Base-by-base conservation (phyloP, 345 rosid species). In the Eutrema japonicum region DNA sequence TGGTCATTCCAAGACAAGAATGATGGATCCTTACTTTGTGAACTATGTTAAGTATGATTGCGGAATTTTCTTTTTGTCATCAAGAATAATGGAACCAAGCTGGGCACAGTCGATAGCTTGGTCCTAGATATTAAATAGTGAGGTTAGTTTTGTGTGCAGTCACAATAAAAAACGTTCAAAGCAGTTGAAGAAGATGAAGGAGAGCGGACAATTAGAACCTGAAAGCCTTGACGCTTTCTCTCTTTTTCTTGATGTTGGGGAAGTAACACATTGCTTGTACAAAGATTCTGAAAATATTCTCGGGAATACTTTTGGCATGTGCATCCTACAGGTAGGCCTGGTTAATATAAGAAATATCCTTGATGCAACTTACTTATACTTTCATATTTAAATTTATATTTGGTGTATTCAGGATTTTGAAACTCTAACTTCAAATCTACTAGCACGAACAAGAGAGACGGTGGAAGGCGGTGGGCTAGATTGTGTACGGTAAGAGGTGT, bases 251-350 rank as follows among this genome's bases (percentile, higher is more conserved):
- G 98, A 95, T 83, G 94, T 82, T 41, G 94, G 84, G 63, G 87
- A 88, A 58, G 56, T 95, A 41, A 88, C 98, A 0, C 87, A 92
- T 82, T 92, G 98, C 77, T 68, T 87, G 75, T 95, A 95, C 84
- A 89, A 84, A 78, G 98, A 95, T 66, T 89, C 98, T 6, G 97
- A 95, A 77, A 83, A 86, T 75, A 75, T 92, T 70, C 96, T 95
- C 7, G 99, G 99, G 35, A 92, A 89, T 77, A 95, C 99, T n/a
- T 95, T 82, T 71, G 98, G 98, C 66, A 92, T 90, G 96, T 95
- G 98, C 67, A 88, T 95, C 65, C 83, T 95, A 66, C 98, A 95
- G 96, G 98, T 90, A 48, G 26, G 36, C 41, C 26, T 50, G 37
- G 12, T 54, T 53, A 2, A 40, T 38, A 33, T 29, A 57, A 38